phyloP scores from a whole-genome alignment of 2,329 filamentous ascomycete species.

The Aspergillus flavus region DNA sequence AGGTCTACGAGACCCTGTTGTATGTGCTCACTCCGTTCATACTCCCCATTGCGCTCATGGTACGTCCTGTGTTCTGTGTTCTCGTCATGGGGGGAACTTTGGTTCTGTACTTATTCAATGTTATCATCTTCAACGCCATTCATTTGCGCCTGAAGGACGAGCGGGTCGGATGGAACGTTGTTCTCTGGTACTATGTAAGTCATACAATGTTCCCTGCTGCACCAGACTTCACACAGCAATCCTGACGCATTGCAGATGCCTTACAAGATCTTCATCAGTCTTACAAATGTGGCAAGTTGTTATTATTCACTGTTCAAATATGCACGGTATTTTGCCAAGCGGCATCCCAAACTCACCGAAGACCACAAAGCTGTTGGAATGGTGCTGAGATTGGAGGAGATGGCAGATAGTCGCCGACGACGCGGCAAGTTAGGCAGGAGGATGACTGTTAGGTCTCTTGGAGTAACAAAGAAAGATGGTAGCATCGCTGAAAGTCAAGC shows the following conservation, averaged over 20 bases:
- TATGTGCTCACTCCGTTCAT: conserved; percentile 51
- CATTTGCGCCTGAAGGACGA: conserved; percentile 51
- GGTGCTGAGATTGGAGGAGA: conserved; percentile 27
- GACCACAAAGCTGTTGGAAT: conserved; percentile 47
- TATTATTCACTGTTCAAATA: conserved; percentile 50
- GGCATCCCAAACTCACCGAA: conserved; percentile 53
- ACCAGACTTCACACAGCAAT: not conserved
- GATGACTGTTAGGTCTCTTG: conserved; percentile 15
- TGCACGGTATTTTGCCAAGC: conserved; percentile 49
- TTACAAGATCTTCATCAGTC: conserved; percentile 49
- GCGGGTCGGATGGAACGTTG: conserved; percentile 42
- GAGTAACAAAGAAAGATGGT: not conserved
- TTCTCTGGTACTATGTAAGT: conserved; percentile 44
- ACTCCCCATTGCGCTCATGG: conserved; percentile 49
- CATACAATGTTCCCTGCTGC: not conserved
- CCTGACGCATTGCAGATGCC: conserved; percentile 26
- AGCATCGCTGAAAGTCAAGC: not conserved
- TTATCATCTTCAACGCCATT: conserved; percentile 52
- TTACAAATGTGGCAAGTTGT: conserved; percentile 48
- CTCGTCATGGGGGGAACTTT: conserved; percentile 42
- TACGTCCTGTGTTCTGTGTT: conserved; percentile 45
- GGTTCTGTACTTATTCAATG: conserved; percentile 48
- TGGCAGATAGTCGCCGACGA: not conserved
- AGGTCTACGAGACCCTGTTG: conserved; percentile 51
- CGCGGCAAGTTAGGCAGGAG: conserved; percentile 7